Evolutionary conservation across 192 early-diverging fungal genomes (phyloP).

Genomic region (Backusella sp.): DNA sequence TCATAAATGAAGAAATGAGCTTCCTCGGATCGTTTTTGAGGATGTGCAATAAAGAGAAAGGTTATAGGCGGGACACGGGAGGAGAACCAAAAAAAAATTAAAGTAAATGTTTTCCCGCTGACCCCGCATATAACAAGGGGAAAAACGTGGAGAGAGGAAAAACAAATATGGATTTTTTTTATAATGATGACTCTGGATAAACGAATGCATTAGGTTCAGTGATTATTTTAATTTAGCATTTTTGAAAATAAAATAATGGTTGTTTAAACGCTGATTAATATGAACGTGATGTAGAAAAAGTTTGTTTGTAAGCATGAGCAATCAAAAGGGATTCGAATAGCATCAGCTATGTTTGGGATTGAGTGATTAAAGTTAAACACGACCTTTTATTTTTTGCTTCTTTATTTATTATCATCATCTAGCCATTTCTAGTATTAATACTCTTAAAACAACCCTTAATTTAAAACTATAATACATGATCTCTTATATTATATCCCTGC

Average conservation of each 20-base stretch:
- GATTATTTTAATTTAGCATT: neutral
- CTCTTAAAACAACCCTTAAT: neutral
- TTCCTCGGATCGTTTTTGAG: slow-evolving; percentile 2
- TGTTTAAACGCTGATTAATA: neutral
- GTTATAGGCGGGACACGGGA: neutral
- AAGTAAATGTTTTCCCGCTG: slow-evolving; percentile 9
- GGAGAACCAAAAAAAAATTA: neutral
- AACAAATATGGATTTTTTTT: neutral
- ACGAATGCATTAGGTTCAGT: neutral
- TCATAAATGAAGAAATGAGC: neutral
- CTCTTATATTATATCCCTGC: neutral
- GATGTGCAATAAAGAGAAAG: neutral
- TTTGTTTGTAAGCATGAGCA: slow-evolving; percentile 6
- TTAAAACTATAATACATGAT: neutral
- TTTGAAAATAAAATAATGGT: neutral
- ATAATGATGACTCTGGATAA: neutral
- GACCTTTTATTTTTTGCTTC: neutral
- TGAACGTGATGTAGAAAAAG: neutral
- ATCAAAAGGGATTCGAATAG: neutral
- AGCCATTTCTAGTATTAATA: too few relatives aligned
- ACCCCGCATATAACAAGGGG: neutral
- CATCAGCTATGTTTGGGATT: neutral
- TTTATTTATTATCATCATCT: neutral
- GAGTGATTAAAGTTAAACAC: slow-evolving; percentile 1
- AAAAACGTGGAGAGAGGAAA: slow-evolving; percentile 1